Evolutionary conservation across 768 basidiomycete genomes (phyloP).

Genomic region (Boletus reticulatus): DNA sequence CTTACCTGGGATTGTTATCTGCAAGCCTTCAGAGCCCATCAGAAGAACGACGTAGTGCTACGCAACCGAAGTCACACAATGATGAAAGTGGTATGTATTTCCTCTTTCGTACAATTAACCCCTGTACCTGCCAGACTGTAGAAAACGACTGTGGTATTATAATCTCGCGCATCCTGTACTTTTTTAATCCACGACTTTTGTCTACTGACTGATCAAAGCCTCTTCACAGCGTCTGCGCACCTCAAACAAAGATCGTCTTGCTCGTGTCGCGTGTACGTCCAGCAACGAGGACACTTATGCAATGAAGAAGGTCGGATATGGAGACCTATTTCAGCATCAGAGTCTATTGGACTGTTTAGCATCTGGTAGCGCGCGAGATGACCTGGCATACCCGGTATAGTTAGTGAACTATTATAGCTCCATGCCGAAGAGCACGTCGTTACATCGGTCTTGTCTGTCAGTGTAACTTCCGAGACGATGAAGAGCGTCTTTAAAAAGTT

Average conservation of each 20-base stretch:
- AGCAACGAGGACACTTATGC: conserved; percentile 88
- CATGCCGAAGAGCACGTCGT: conserved; percentile 43
- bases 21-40: conserved; percentile 41
- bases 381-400: conserved; percentile 44
- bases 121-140: background rate
- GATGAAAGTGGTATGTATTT: background rate
- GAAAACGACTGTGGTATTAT: too few relatives aligned
- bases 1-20: conserved; percentile 49
- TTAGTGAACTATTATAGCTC: conserved; percentile 45
- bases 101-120: conserved; percentile 15
- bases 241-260: conserved; percentile 61
- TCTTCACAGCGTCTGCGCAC: conserved; percentile 41
- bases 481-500: conserved; percentile 68
- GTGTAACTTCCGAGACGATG: conserved; percentile 69
- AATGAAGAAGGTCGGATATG: conserved; percentile 58
- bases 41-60: background rate
- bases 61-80: background rate
- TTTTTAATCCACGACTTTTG: background rate
- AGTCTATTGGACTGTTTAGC: conserved; percentile 5
- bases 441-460: conserved; percentile 47
- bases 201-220: conserved; percentile 1
- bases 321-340: conserved; percentile 36
- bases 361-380: background rate
- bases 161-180: too few relatives aligned
- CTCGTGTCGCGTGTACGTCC: conserved; percentile 64